A percentile compares a stretch with the other conserved stretches of the same genome.
These are phyloP conservation scores for Zymoseptoria ardabiliae DNA, from an alignment of 2,329 filamentous ascomycete species.

Conservation along the genomic window DNA sequence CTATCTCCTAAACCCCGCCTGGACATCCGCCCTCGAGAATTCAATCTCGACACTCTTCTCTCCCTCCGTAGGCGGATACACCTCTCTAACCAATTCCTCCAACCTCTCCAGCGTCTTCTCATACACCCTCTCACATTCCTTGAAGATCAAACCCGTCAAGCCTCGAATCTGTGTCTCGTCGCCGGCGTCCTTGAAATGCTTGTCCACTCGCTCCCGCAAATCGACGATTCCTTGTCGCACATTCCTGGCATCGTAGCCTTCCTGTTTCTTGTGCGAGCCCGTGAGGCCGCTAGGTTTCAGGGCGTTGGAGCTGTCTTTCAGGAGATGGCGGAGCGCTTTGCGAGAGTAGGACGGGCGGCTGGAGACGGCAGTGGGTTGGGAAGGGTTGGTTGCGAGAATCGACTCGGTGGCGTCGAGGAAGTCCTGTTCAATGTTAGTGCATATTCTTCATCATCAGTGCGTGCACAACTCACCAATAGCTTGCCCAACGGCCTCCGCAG, in stretches of 20 bases:
- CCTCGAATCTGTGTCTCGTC: conserved; percentile 58
- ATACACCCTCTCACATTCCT: conserved; percentile 53
- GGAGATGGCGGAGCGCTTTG: conserved; percentile 58
- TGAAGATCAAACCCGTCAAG: conserved; percentile 53
- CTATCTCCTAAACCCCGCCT: conserved; percentile 28
- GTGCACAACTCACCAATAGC: conserved; percentile 49
- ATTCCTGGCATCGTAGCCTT: conserved; percentile 74
- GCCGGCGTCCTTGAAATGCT: conserved; percentile 90
- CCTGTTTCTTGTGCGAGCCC: conserved; percentile 56
- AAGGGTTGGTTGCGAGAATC: conserved; percentile 45
- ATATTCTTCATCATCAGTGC: neutral
- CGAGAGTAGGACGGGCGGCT: conserved; percentile 77
- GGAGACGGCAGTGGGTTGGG: conserved; percentile 56
- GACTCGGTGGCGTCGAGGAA: conserved; percentile 85
- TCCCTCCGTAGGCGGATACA: conserved; percentile 34
- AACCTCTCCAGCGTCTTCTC: conserved; percentile 46
- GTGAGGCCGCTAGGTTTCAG: neutral
- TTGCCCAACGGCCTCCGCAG: conserved; percentile 85
- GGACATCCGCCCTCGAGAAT: conserved; percentile 30
- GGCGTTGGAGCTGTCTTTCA: neutral
- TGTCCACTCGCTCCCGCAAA: conserved; percentile 85
- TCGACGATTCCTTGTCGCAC: conserved; percentile 72
- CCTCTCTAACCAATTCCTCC: conserved; percentile 34
- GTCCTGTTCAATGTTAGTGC: conserved; percentile 44
- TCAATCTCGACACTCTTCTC: conserved; percentile 39